A percentile compares a stretch with the other conserved stretches of the same genome.
Evolutionary conservation across 306 rosid genomes (phyloP).

Genomic region (Cicer judaicum): DNA sequence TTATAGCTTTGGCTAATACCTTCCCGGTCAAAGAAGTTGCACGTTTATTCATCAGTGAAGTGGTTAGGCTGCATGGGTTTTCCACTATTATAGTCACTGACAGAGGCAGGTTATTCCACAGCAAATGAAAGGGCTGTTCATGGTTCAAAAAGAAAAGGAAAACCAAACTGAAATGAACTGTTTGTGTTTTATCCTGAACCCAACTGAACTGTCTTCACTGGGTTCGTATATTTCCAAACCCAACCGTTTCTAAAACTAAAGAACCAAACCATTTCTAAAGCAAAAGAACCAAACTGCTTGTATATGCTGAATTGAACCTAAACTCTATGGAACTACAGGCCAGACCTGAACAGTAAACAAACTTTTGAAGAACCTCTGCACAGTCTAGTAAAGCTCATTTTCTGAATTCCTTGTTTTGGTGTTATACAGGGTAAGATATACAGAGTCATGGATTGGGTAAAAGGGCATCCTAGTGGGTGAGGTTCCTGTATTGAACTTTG

Average conservation of each 20-base stretch:
- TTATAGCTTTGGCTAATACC: too few relatives aligned
- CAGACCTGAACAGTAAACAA: not conserved
- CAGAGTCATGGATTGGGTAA: not conserved
- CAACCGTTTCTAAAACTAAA: not conserved
- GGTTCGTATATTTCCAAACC: not conserved
- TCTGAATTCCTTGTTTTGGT: not conserved
- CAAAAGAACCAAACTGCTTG: not conserved
- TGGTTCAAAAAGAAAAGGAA: not conserved
- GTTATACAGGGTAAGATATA: not conserved
- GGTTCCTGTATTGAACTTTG: not conserved
- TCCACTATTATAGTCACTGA: not conserved
- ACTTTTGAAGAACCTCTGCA: not conserved
- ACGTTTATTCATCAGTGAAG: too few relatives aligned
- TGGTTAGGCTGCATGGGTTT: not conserved
- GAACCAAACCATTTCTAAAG: not conserved
- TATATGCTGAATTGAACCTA: not conserved
- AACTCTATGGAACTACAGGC: not conserved
- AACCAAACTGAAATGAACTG: not conserved
- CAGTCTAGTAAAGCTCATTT: not conserved
- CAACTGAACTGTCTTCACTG: not conserved
- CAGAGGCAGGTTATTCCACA: not conserved
- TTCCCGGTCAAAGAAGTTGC: too few relatives aligned
- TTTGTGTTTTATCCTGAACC: not conserved
- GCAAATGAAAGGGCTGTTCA: not conserved
- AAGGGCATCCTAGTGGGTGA: not conserved